Evolutionary conservation across 148 eudicot genomes (phyloP), one percentile per base, ranked within the genome.

Genomic region (Vaccinium myrtillus): DNA sequence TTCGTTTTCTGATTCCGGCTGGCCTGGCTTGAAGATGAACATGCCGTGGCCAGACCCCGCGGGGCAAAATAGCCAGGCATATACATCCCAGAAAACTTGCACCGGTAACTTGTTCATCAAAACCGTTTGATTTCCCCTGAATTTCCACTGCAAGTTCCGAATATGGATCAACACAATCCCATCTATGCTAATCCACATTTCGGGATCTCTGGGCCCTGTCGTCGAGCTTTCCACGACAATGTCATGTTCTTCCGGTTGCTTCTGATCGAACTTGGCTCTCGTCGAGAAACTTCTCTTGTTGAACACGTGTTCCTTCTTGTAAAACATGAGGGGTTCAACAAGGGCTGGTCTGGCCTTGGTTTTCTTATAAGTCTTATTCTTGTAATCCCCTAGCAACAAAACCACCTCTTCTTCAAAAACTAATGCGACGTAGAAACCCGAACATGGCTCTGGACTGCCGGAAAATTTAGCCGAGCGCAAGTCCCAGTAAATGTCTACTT

Each of bases 71-170:
- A 96, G 58, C 99, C 97, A 96, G 0, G 92, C 88, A 46, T 93
- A 90, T 16, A 96, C 99, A 30, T 96, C 99, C 99, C 99, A 96
- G 1, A 88, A 88, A 5, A 96, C 98, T 27, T 96, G 95, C 0
- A 96, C 85, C 0, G 95, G 92, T 19, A 86, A 87, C 86, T 94
- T 90, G 50, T 94, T 89, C 12, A 96, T 94, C 11, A 90, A 43
- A 2, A 96, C 93, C 0, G 92, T 93, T 84, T 96, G 91, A 67
- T 93, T 96, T 2, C 99, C 99, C 75, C 98, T 84, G 80, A 96
- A 96, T 70, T 96, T 96, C 99, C 98, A 96, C 79, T 93, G 98
- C 85, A 96, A 84, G 80, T 96, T 96, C 85, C 67, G 51, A 2
- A 85, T 39, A 43, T 91, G 90, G 0, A 91, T 78, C 27, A 91